These are phyloP conservation scores for Epichloe hybrida DNA, from an alignment of 2,329 filamentous ascomycete genomes.

Conservation along the genomic window DNA sequence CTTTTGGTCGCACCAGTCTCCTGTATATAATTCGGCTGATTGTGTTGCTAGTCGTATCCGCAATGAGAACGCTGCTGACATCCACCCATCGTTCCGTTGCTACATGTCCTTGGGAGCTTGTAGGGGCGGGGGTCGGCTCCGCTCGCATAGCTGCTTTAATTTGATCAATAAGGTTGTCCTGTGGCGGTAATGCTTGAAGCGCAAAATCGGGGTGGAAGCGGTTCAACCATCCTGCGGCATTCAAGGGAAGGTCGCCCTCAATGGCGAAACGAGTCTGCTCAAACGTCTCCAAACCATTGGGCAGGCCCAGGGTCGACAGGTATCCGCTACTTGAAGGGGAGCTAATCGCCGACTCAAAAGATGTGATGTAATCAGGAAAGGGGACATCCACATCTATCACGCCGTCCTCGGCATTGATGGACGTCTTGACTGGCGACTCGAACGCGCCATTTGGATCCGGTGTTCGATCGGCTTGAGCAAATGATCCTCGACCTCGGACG, in stretches of 20 bases:
- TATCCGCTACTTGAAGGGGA: constrained; percentile 60
- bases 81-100: constrained; percentile 52
- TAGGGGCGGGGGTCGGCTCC: constrained; percentile 46
- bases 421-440: constrained; percentile 56
- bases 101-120: constrained; percentile 23
- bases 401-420: constrained; percentile 57
- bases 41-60: constrained; percentile 51
- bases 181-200: constrained; percentile 56
- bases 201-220: constrained; percentile 62
- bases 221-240: constrained; percentile 62
- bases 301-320: constrained; percentile 48
- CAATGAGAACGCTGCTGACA: constrained; percentile 55
- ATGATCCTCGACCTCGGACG: constrained; percentile 16
- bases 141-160: constrained; percentile 55
- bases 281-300: constrained; percentile 42
- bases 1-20: constrained; percentile 43
- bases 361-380: constrained; percentile 56
- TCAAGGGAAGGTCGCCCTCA: constrained; percentile 52
- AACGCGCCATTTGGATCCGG: constrained; percentile 45
- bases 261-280: constrained; percentile 44
- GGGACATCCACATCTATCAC: constrained; percentile 66
- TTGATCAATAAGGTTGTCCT: constrained; percentile 46
- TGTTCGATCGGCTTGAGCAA: constrained; percentile 25
- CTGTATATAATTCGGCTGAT: constrained; percentile 55
- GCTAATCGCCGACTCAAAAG: constrained; percentile 59